Percentiles rank a stretch among this genome's conserved stretches.
Evolutionary conservation across 305 asterid genomes (phyloP).

Genomic region (Withania somnifera): DNA sequence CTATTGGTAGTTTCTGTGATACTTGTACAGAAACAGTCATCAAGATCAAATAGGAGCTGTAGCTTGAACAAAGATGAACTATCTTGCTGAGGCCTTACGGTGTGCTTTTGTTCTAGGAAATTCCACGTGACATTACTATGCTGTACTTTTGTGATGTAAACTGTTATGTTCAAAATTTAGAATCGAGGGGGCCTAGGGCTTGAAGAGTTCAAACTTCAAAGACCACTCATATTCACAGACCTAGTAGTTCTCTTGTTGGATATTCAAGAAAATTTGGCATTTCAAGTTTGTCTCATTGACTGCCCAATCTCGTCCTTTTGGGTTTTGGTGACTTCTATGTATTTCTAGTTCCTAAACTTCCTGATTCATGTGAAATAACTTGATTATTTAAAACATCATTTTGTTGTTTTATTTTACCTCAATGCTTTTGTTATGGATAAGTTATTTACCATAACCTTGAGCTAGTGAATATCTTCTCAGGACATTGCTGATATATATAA

Average conservation of each 20-base stretch:
- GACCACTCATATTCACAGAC: background rate
- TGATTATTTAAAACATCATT: background rate
- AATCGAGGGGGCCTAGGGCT: background rate
- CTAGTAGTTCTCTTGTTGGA: background rate
- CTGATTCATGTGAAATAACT: background rate
- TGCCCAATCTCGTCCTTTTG: background rate
- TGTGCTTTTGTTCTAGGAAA: background rate
- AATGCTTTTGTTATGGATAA: background rate
- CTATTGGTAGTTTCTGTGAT: background rate
- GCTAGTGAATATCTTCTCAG: background rate
- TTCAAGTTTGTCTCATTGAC: background rate
- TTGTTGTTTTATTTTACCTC: background rate
- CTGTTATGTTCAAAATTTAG: background rate
- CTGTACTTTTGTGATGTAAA: background rate
- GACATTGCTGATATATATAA: constrained; percentile 1
- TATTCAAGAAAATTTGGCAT: background rate
- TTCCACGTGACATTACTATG: background rate
- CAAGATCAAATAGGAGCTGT: background rate
- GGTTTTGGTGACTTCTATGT: background rate
- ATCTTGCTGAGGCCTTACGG: background rate
- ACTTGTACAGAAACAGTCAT: background rate
- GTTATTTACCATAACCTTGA: background rate
- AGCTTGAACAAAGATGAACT: background rate
- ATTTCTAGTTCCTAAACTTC: background rate
- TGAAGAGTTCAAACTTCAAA: background rate